Conservation (phyloP, 2,329 filamentous ascomycete species). For the Colletotrichum sp. region DNA sequence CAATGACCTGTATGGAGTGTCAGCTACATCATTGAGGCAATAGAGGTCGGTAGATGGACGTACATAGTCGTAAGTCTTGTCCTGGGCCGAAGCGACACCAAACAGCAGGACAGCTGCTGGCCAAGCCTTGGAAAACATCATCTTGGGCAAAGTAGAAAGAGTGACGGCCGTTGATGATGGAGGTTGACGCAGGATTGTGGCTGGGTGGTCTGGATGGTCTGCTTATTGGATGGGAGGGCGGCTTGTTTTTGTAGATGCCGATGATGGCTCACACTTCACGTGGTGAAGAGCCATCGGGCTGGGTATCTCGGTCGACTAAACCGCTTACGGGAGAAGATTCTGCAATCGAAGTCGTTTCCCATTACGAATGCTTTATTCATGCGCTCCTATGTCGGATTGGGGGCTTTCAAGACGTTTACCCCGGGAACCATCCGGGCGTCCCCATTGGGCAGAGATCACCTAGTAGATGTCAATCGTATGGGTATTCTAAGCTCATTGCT, state of each 20-base stretch:
- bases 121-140: neutral
- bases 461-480: neutral
- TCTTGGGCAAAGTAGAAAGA: neutral
- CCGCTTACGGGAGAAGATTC: neutral
- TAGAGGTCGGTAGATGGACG: neutral
- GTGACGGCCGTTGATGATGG: neutral
- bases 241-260: neutral
- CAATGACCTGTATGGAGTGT: neutral
- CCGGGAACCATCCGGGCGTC: neutral
- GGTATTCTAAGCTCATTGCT: neutral
- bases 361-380: neutral
- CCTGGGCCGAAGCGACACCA: neutral
- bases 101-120: neutral
- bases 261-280: too few relatives aligned
- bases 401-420: neutral
- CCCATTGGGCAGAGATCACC: neutral
- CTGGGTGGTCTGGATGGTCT: neutral
- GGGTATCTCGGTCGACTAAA: neutral
- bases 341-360: neutral
- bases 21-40: neutral
- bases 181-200: neutral
- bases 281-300: neutral
- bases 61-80: slow-evolving; percentile 27
- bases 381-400: neutral
- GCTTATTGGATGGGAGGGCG: neutral